Evolutionary conservation across 352 stramenopile species (phyloP), one percentile per base, ranked within the genome.

Genomic region (Phytophthora tubulina): DNA sequence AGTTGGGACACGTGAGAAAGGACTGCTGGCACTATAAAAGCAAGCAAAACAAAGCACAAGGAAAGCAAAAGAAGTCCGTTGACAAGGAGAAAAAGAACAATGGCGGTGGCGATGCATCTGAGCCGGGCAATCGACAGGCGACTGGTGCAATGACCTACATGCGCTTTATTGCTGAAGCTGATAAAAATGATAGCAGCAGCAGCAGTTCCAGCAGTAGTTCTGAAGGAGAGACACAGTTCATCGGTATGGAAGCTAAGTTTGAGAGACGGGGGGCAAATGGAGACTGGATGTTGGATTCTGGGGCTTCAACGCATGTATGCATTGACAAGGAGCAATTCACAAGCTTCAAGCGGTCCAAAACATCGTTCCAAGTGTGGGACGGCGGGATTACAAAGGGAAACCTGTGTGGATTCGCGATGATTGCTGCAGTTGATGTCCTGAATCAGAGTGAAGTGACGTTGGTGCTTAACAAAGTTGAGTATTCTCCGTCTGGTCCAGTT

Each of bases 161-260:
- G 17, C 42, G 56, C 3, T 64, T 64, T 11, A 54, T 31, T 35
- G 53, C 39, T 6, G 8, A 61, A 9, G 39, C 53, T 38, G 44
- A 6, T 46, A 4, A 17, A 46, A n/a, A 54, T 3, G 32, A 38
- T 9, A 64, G 15, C 56, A 64, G 56, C 44, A 55, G 38, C n/a
- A n/a, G n/a, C n/a, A n/a, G n/a, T n/a, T n/a, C n/a, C 11, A 61
- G 55, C 15, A 63, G 44, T 17, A 55, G 56, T 31, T 64, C 56
- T 0, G 55, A 63, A 3, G 11, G 41, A 21, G 41, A 63, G 35
- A 0, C n/a, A n/a, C n/a, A n/a, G n/a, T 52, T 63, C 15, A 13
- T 63, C 2, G 55, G 30, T 6, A 63, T 63, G 55, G 30, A 39
- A 21, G 0, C 53, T 6, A 62, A 62, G 5, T 1, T 0, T 3